A percentile compares a stretch with the other conserved stretches of the same genome.
These are phyloP conservation scores for Aspergillus heteromorphus DNA, from an alignment of 495 filamentous ascomycete genomes.

Conservation along the genomic window DNA sequence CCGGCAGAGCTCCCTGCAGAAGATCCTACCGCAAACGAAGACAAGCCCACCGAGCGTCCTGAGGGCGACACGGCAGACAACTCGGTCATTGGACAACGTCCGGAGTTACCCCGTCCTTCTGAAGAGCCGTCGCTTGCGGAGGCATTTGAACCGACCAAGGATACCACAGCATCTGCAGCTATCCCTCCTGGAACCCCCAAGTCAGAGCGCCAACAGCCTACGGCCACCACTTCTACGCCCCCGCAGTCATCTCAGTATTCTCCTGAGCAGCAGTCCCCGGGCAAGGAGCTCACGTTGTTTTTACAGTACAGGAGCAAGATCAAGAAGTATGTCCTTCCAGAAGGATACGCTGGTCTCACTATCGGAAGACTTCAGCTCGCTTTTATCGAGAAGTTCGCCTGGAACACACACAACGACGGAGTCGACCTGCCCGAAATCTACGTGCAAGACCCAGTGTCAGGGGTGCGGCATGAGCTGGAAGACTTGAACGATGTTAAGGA, in stretches of 20 bases:
- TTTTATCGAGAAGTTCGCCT: constrained; percentile 99
- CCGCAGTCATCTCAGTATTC: constrained; percentile 47
- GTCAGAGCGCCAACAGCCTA: constrained; percentile 21
- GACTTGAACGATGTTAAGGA: constrained; percentile 95
- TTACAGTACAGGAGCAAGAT: constrained; percentile 95
- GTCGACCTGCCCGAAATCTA: constrained; percentile 94
- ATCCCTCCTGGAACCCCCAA: constrained; percentile 34
- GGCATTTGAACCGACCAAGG: constrained; percentile 48
- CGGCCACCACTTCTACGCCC: constrained; percentile 28
- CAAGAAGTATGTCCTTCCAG: constrained; percentile 87
- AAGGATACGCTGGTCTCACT: constrained; percentile 76
- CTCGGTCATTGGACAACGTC: constrained; percentile 15
- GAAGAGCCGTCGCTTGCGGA: constrained; percentile 31
- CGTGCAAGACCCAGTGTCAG: constrained; percentile 91
- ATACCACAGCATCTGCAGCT: constrained; percentile 25
- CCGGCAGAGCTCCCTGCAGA: constrained; percentile 31
- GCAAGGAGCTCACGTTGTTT: constrained; percentile 92
- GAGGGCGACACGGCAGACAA: constrained; percentile 21
- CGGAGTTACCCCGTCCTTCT: constrained; percentile 33
- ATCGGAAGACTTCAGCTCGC: constrained; percentile 85
- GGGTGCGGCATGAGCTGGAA: constrained; percentile 91
- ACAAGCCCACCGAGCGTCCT: constrained; percentile 50
- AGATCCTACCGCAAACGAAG: constrained; percentile 46
- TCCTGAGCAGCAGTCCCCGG: constrained; percentile 67
- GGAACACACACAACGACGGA: constrained; percentile 94